Conservation (phyloP, 2,329 filamentous ascomycete genomes). For the Nigrospora osmanthi region DNA sequence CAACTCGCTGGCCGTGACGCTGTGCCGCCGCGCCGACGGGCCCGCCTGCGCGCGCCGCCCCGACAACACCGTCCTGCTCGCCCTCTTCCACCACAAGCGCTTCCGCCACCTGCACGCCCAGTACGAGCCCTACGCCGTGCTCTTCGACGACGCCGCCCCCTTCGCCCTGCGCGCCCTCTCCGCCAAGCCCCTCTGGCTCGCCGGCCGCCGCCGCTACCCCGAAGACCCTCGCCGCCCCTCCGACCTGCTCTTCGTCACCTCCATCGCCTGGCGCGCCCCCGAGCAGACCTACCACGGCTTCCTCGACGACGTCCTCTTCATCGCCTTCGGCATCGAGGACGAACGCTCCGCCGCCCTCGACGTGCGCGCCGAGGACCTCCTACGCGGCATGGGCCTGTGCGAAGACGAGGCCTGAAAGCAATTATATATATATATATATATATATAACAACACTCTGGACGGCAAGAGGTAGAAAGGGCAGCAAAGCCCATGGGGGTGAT, state of each 20-base stretch:
- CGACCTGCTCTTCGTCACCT: slow-evolving; percentile 52
- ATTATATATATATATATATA: too few relatives aligned
- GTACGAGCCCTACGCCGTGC: slow-evolving; percentile 49
- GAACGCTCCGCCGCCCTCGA: slow-evolving; percentile 39
- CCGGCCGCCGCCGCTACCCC: slow-evolving; percentile 30
- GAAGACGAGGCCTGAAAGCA: neutral
- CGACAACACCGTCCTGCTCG: slow-evolving; percentile 46
- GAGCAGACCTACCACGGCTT: slow-evolving; percentile 46
- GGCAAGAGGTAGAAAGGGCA: too few relatives aligned
- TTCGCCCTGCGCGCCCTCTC: slow-evolving; percentile 44
- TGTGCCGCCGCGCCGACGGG: slow-evolving; percentile 40
- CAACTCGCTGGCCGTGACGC: slow-evolving; percentile 47
- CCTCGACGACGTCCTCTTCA: slow-evolving; percentile 45
- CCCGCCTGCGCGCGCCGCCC: slow-evolving; percentile 28
- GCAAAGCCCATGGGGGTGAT: too few relatives aligned
- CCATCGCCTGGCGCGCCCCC: slow-evolving; percentile 43
- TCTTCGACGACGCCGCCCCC: slow-evolving; percentile 38
- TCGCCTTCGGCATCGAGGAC: slow-evolving; percentile 51
- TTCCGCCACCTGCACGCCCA: slow-evolving; percentile 38
- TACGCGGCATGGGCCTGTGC: slow-evolving; percentile 32
- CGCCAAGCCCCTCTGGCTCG: slow-evolving; percentile 44
- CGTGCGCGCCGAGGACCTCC: slow-evolving; percentile 38
- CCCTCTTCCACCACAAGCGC: slow-evolving; percentile 47
- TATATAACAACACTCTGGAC: too few relatives aligned
- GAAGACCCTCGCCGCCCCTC: slow-evolving; percentile 16